A percentile compares a stretch with the other conserved stretches of the same genome.
Conservation (phyloP, 164 flowering plant genomes). For the Piper longum region DNA sequence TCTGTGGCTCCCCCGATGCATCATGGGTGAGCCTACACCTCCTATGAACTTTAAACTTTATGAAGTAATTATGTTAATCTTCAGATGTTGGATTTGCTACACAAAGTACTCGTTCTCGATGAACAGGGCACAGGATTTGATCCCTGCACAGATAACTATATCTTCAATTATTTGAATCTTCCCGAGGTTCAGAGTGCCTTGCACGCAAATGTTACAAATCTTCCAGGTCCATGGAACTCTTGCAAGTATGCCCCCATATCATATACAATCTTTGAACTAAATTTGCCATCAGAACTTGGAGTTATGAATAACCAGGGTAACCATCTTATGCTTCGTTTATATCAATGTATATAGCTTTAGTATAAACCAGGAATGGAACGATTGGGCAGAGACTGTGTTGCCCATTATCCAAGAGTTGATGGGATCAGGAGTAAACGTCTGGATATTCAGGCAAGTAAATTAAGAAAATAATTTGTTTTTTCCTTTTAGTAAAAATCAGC, state of each 20-base stretch:
- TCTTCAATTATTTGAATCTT: constrained; percentile 15
- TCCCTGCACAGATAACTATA: constrained; percentile 22
- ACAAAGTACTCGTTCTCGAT: not conserved
- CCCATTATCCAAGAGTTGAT: constrained; percentile 20
- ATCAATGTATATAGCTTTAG: not conserved
- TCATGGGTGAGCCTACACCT: not conserved
- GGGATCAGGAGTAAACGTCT: constrained; percentile 16
- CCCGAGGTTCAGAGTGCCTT: constrained; percentile 23
- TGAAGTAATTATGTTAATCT: too few relatives aligned
- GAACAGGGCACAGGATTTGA: constrained; percentile 7
- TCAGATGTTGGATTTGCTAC: not conserved
- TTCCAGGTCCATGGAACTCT: constrained; percentile 10
- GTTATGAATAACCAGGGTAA: not conserved
- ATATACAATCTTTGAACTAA: too few relatives aligned
- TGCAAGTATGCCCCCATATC: constrained; percentile 17
- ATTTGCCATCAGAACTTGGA: too few relatives aligned
- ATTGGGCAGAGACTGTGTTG: constrained; percentile 18
- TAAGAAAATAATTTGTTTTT: not conserved
- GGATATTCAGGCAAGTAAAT: constrained; percentile 29
- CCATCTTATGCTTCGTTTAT: not conserved
- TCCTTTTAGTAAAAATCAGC: too few relatives aligned
- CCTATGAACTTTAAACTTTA: not conserved
- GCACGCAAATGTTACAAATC: constrained; percentile 17
- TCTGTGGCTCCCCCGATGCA: constrained; percentile 15
- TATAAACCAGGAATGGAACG: constrained; percentile 12